phyloP scores from a whole-genome alignment of 805 yeast genomes.

The Yarrowia divulgata region DNA sequence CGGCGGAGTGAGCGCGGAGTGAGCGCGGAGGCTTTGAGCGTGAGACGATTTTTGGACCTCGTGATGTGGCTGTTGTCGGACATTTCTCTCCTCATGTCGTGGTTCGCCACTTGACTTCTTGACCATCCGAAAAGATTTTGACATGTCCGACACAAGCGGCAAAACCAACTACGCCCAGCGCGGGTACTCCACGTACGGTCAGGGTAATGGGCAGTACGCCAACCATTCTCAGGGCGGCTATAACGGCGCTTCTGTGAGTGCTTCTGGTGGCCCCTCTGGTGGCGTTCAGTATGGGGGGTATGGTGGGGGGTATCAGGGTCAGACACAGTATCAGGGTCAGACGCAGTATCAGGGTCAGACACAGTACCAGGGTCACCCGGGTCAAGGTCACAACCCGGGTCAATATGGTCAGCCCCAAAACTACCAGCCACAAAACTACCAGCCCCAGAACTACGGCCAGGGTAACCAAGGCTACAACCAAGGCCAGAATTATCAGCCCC shows the following conservation, averaged over 20 bases:
- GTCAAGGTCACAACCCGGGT: neutral
- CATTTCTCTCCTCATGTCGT: too few relatives aligned
- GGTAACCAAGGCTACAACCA: neutral
- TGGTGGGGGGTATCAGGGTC: neutral
- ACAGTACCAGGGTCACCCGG: constrained; percentile 2
- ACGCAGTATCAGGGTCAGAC: neutral
- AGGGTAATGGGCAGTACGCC: neutral
- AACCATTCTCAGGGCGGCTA: constrained; percentile 18
- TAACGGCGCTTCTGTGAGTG: neutral
- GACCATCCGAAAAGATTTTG: neutral
- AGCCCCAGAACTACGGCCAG: too few relatives aligned
- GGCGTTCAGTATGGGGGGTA: neutral
- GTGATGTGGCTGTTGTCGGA: too few relatives aligned
- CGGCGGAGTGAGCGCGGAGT: too few relatives aligned
- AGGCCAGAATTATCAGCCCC: neutral
- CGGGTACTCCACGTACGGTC: constrained; percentile 1
- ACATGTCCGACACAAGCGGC: too few relatives aligned
- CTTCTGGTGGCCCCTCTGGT: neutral
- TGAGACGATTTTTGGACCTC: too few relatives aligned
- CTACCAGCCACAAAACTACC: neutral
- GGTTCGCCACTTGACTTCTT: constrained; percentile 6
- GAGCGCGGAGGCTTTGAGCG: too few relatives aligned
- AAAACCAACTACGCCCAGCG: neutral
- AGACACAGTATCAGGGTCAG: neutral
- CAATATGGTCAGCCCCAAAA: neutral